Base-by-base conservation (phyloP, 495 filamentous ascomycete species). In the Aspergillus conjunctus region DNA sequence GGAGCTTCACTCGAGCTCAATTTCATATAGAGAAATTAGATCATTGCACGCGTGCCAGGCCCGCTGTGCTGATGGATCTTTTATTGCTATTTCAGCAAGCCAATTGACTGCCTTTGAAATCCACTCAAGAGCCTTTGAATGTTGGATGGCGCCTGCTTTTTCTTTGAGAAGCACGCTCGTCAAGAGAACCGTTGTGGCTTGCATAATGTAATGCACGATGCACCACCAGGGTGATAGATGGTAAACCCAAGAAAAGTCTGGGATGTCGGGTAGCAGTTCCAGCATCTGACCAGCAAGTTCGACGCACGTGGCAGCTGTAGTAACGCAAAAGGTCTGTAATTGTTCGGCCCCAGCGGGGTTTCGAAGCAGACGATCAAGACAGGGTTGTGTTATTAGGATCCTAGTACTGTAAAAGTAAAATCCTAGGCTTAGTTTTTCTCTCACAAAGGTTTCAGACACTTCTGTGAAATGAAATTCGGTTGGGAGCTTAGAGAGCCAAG, bases 321-420 rank as follows among this genome's bases (percentile, higher is more conserved):
- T 69, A 41, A 72, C 68, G 58, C 81, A 81, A 59, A 85, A 84
- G 17, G 66, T 72, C 33, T 71, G 74, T 5, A 54, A 22, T 37
- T 41, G 55, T 17, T 54, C 77, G 30, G 30, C 51, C 9, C 50
- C 60, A 31, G 48, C 26, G 75, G 32, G 60, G 58, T 51, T 65
- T 59, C 9, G 78, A 73, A 66, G 81, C 66, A 82, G 55, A 1
- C 76, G 74, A 57, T 80, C 83, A 12, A 88, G 71, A 63, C 80
- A 85, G 32, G 85, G 86, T 9, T 86, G 83, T 33, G 79, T 77
- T 31, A 84, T 77, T 18, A 88, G 68, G 17, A 86, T 82, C 22
- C 76, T 76, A 31, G 79, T 77, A 56, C 81, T 82, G 65, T 82
- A 79, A 60, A 81, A 87, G 44, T 75, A 73, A 58, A 88, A 78